Evolutionary conservation across 345 rosid genomes (phyloP).

Genomic region (Pugionium cornutum): DNA sequence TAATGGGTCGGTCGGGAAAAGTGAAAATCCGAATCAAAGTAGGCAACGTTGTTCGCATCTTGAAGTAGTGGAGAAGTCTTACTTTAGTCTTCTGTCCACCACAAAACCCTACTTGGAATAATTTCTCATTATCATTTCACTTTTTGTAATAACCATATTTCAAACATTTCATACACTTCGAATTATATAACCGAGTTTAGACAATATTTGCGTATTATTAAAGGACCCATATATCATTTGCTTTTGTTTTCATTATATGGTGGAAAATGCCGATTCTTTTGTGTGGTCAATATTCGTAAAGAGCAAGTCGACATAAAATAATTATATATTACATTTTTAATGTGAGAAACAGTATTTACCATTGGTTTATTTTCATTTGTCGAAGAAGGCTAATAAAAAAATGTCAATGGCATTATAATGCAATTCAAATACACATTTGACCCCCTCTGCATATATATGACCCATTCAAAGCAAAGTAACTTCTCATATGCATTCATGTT

Average conservation of each 20-base stretch:
- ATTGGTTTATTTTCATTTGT: conserved; percentile 3
- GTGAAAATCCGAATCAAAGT: neutral
- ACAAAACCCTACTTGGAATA: conserved; percentile 6
- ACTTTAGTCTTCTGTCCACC: conserved; percentile 15
- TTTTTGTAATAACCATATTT: conserved; percentile 9
- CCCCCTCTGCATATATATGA: neutral
- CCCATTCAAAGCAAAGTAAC: neutral
- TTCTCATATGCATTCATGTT: conserved; percentile 25
- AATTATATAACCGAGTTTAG: neutral
- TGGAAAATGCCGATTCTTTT: conserved; percentile 11
- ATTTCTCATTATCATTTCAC: neutral
- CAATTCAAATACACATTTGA: conserved; percentile 15
- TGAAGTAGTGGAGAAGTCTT: conserved; percentile 30
- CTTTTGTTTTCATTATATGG: conserved; percentile 17
- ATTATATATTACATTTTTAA: neutral
- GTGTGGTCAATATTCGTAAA: conserved; percentile 11
- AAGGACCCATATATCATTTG: conserved; percentile 1
- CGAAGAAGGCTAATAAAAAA: neutral
- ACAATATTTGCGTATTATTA: neutral
- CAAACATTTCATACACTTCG: neutral
- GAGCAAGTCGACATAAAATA: conserved; percentile 14
- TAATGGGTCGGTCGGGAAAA: conserved; percentile 12
- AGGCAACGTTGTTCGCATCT: conserved; percentile 8
- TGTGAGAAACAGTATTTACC: neutral
- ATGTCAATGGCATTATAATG: conserved; percentile 2